Percentiles rank a stretch among this genome's conserved stretches.
phyloP scores from a whole-genome alignment of 352 stramenopile species.

The Phytophthora litchii region DNA sequence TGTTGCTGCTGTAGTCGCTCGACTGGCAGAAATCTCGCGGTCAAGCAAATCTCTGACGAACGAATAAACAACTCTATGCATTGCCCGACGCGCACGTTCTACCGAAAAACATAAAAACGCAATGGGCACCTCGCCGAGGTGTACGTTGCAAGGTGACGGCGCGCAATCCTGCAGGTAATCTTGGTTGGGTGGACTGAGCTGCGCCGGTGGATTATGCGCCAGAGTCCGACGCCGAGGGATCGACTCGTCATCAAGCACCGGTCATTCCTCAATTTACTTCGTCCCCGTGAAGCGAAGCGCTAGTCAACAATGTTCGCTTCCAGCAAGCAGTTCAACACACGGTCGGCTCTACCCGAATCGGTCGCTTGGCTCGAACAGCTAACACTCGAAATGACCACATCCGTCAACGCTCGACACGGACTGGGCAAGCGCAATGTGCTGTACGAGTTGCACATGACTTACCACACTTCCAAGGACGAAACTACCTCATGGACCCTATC shows the following conservation, averaged over 20 bases:
- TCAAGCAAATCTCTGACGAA: slow-evolving; percentile 31
- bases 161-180: slow-evolving; percentile 27
- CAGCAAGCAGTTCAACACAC: slow-evolving; percentile 2
- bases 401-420: slow-evolving; percentile 15
- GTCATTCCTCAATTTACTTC: slow-evolving; percentile 26
- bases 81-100: not conserved
- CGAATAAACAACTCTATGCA: slow-evolving; percentile 3
- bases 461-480: slow-evolving; percentile 29
- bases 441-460: slow-evolving; percentile 42
- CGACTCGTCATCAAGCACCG: slow-evolving; percentile 14
- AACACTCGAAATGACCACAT: slow-evolving; percentile 37
- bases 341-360: slow-evolving; percentile 30
- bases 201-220: slow-evolving; percentile 25
- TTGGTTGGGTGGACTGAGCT: slow-evolving; percentile 9
- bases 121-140: slow-evolving; percentile 1
- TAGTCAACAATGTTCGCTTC: slow-evolving; percentile 24
- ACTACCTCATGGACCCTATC: slow-evolving; percentile 36
- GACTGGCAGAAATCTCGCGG: slow-evolving; percentile 20
- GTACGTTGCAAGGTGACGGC: not conserved
- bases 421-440: slow-evolving; percentile 32
- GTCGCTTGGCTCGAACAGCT: slow-evolving; percentile 39
- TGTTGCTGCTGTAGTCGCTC: not conserved
- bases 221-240: not conserved
- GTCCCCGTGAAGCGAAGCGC: slow-evolving; percentile 8
- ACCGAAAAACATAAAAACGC: slow-evolving; percentile 23